A percentile compares a stretch with the other conserved stretches of the same genome.
Evolutionary conservation across 2,329 filamentous ascomycete genomes (phyloP).

Genomic region (Salinomyces thailandicus): DNA sequence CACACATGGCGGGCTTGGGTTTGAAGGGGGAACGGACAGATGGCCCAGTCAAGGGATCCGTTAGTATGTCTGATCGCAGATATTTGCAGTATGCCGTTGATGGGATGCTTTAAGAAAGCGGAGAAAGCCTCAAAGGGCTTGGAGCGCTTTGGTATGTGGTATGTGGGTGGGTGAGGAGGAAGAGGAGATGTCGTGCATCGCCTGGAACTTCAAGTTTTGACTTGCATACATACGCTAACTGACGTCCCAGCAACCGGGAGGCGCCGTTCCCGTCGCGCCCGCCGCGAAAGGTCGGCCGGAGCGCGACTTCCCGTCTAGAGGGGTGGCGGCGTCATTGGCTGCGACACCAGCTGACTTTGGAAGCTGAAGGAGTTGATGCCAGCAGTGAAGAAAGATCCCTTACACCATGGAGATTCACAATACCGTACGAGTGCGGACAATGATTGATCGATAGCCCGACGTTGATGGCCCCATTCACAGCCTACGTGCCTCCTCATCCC

Average conservation of each 20-base stretch:
- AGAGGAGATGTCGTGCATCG: slow-evolving; percentile 1
- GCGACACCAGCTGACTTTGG: too few relatives aligned
- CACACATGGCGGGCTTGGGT: too few relatives aligned
- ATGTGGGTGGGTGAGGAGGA: slow-evolving; percentile 18
- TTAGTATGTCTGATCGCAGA: slow-evolving; percentile 27
- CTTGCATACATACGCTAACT: background rate
- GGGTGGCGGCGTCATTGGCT: too few relatives aligned
- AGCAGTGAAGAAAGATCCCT: too few relatives aligned
- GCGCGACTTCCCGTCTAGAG: background rate
- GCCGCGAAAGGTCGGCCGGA: background rate
- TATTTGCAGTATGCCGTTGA: slow-evolving; percentile 28
- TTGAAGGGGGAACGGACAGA: slow-evolving; percentile 11
- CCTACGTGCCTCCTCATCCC: background rate
- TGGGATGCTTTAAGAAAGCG: slow-evolving; percentile 13
- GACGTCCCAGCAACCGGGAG: background rate
- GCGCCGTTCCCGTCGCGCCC: background rate
- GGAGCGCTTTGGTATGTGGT: slow-evolving; percentile 10
- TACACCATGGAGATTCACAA: too few relatives aligned
- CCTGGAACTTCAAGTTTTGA: slow-evolving; percentile 1
- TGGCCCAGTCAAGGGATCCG: slow-evolving; percentile 29
- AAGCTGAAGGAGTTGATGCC: too few relatives aligned
- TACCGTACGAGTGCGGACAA: too few relatives aligned
- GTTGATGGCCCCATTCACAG: background rate
- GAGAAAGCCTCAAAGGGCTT: slow-evolving; percentile 8
- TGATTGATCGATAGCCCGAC: too few relatives aligned